phyloP scores from a whole-genome alignment of 805 yeast species.

The Alloascoidea africana region DNA sequence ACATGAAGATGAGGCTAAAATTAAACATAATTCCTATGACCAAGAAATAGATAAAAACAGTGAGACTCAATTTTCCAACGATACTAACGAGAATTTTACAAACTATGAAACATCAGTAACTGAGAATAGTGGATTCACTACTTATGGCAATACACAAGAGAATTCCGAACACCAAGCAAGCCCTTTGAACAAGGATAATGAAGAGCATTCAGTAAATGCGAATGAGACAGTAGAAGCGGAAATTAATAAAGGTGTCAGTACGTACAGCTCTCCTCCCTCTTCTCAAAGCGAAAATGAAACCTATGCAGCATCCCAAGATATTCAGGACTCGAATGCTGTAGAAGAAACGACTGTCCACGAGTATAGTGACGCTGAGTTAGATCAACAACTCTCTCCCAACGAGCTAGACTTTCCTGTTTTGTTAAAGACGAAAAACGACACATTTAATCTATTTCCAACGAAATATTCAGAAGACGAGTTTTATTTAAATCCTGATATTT shows the following conservation, averaged over 20 bases:
- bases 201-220: not conserved
- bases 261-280: not conserved
- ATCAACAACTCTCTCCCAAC: not conserved
- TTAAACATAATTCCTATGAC: not conserved
- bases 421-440: not conserved
- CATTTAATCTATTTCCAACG: not conserved
- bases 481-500: not conserved
- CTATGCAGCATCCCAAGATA: not conserved
- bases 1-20: not conserved
- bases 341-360: not conserved
- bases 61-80: too few species aligned
- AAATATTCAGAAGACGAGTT: not conserved
- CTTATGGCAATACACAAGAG: not conserved
- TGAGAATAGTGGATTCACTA: not conserved
- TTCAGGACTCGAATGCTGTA: not conserved
- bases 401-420: not conserved
- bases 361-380: not conserved
- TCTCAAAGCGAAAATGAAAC: not conserved
- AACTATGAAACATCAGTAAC: not conserved
- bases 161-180: not conserved
- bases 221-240: not conserved
- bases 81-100: too few species aligned
- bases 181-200: not conserved
- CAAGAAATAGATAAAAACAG: not conserved
- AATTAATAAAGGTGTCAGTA: not conserved